Percentiles rank a stretch among this genome's conserved stretches.
Conservation (phyloP, 108 stramenopile genomes). For the Cyclotella cryptica region DNA sequence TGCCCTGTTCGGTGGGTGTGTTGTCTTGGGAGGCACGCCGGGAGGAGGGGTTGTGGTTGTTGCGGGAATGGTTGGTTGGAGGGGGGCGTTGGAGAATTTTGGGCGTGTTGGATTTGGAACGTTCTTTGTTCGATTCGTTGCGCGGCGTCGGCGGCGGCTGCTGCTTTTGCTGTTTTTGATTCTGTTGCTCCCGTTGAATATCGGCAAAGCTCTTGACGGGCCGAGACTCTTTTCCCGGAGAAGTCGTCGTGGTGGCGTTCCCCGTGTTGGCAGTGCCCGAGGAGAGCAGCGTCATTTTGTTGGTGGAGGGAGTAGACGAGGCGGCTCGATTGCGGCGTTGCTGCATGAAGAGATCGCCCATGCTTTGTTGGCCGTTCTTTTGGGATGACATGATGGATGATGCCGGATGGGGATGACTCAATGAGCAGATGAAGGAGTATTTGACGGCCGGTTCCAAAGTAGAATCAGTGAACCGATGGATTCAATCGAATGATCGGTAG, state of each 20-base stretch:
- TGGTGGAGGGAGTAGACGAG: constrained; percentile 11
- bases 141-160: neutral
- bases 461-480: no score
- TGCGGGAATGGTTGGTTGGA: constrained; percentile 10
- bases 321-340: constrained; percentile 16
- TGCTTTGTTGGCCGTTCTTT: neutral
- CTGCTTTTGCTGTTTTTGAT: neutral
- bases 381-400: no score
- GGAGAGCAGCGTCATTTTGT: neutral
- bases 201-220: constrained; percentile 23
- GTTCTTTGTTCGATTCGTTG: neutral
- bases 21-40: neutral
- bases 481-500: no score
- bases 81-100: constrained; percentile 9
- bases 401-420: no score
- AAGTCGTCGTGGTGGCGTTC: neutral
- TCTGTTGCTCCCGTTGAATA: constrained; percentile 20
- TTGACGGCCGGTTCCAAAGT: no score
- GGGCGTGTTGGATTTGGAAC: neutral
- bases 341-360: constrained; percentile 25
- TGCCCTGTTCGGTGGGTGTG: constrained; percentile 73
- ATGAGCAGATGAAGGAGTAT: no score
- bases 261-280: neutral
- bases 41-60: neutral
- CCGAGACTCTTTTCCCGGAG: neutral